phyloP scores from a whole-genome alignment of 116 monocot genomes.

The Thalassia testudinum region DNA sequence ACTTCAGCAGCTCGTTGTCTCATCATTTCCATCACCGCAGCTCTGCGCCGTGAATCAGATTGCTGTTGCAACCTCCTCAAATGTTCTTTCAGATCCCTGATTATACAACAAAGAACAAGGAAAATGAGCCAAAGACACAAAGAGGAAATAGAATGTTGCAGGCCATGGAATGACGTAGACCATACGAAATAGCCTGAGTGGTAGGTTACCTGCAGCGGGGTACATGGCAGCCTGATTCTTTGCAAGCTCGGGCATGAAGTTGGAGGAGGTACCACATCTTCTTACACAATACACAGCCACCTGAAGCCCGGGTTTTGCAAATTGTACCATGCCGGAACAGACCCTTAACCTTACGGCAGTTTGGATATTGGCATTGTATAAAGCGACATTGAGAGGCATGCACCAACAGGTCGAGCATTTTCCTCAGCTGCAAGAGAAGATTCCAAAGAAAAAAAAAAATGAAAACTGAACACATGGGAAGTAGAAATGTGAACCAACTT shows the following conservation, averaged over 20 bases:
- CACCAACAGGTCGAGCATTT: conserved; percentile 83
- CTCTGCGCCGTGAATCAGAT: conserved; percentile 74
- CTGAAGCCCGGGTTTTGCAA: conserved; percentile 50
- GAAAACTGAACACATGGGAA: neutral
- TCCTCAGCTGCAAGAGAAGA: conserved; percentile 45
- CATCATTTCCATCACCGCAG: conserved; percentile 95
- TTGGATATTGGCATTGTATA: conserved; percentile 59
- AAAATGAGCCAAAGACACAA: neutral
- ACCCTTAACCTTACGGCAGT: conserved; percentile 81
- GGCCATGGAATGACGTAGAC: neutral
- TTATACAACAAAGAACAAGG: neutral
- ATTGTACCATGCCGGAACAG: conserved; percentile 72
- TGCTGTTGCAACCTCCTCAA: conserved; percentile 74
- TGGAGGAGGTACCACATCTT: conserved; percentile 91
- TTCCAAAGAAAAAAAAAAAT: neutral
- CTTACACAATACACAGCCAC: conserved; percentile 68
- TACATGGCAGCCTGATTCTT: conserved; percentile 63
- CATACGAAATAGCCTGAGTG: too few species aligned
- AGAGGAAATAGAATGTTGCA: neutral
- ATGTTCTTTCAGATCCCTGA: conserved; percentile 81
- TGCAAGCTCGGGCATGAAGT: conserved; percentile 83
- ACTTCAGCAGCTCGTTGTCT: conserved; percentile 74
- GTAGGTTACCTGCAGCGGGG: conserved; percentile 65
- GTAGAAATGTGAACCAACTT: too few species aligned
- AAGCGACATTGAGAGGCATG: conserved; percentile 72